phyloP scores from a whole-genome alignment of 2,329 filamentous ascomycete species.

The Cercospora citrullina region DNA sequence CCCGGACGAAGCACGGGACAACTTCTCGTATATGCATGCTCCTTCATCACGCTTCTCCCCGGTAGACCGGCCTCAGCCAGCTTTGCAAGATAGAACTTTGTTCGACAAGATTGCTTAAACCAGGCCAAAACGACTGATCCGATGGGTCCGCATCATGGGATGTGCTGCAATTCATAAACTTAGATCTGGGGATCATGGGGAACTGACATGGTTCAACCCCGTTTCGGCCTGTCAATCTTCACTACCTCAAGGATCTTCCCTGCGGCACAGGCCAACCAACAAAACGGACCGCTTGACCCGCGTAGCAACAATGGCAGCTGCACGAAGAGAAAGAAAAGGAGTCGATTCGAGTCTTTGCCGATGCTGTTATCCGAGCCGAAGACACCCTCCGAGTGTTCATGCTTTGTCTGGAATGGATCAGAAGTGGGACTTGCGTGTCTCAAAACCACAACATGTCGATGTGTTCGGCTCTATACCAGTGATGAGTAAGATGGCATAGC shows the following conservation, averaged over 20 bases:
- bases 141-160: constrained; percentile 12
- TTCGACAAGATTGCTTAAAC: not conserved
- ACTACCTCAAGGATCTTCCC: not conserved
- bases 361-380: not conserved
- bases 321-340: not conserved
- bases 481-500: not conserved
- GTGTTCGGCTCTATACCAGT: not conserved
- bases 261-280: not conserved
- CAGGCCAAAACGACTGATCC: not conserved
- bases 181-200: not conserved
- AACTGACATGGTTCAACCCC: not conserved
- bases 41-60: constrained; percentile 1
- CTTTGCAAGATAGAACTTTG: not conserved
- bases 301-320: not conserved
- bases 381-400: not conserved
- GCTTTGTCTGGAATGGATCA: not conserved
- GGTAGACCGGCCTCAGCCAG: constrained; percentile 3
- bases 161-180: not conserved
- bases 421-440: not conserved
- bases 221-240: not conserved
- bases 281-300: not conserved
- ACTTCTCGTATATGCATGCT: constrained; percentile 6
- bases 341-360: not conserved
- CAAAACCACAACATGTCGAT: not conserved
- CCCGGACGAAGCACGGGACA: not conserved